A percentile compares a stretch with the other conserved stretches of the same genome.
Conservation (phyloP, 352 stramenopile genomes). For the Albugo candida region DNA sequence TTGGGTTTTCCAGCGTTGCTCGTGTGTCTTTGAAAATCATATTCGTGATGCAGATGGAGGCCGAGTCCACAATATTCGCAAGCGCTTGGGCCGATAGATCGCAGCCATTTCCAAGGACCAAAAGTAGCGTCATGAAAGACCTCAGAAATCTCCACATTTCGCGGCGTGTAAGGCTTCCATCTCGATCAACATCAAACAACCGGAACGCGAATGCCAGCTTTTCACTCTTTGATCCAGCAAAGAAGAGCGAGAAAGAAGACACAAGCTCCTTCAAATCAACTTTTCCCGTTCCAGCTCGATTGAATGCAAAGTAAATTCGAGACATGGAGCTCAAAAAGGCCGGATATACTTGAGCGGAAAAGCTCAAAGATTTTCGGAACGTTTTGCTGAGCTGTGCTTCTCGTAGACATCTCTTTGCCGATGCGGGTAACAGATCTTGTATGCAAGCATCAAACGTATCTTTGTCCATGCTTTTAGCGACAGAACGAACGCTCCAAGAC, state of each 20-base stretch:
- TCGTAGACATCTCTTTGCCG: too few species aligned
- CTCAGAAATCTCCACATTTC: constrained; percentile 86
- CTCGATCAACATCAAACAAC: constrained; percentile 82
- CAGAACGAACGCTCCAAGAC: constrained; percentile 1
- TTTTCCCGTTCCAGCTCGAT: constrained; percentile 60
- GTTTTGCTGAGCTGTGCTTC: too few species aligned
- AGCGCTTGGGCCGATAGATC: constrained; percentile 68
- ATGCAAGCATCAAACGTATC: constrained; percentile 61
- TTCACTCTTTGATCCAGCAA: constrained; percentile 87
- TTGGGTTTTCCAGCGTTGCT: constrained; percentile 34
- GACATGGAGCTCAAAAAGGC: constrained; percentile 12
- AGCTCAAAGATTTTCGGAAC: too few species aligned
- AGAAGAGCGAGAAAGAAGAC: constrained; percentile 86
- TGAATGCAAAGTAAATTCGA: constrained; percentile 74
- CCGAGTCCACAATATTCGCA: constrained; percentile 54
- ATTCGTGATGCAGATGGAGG: constrained; percentile 63
- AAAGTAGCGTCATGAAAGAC: constrained; percentile 88
- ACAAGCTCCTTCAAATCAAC: constrained; percentile 84
- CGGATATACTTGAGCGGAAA: not conserved
- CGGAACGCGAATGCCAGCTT: constrained; percentile 84
- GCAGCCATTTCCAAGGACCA: constrained; percentile 83
- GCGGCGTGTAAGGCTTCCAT: constrained; percentile 76
- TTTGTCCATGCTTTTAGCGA: constrained; percentile 63
- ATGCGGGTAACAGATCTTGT: constrained; percentile 23
- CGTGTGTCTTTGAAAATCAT: constrained; percentile 69